Percentiles rank a stretch among this genome's conserved stretches.
phyloP scores from a whole-genome alignment of 352 stramenopile genomes.

The Phytophthora aleatoria region DNA sequence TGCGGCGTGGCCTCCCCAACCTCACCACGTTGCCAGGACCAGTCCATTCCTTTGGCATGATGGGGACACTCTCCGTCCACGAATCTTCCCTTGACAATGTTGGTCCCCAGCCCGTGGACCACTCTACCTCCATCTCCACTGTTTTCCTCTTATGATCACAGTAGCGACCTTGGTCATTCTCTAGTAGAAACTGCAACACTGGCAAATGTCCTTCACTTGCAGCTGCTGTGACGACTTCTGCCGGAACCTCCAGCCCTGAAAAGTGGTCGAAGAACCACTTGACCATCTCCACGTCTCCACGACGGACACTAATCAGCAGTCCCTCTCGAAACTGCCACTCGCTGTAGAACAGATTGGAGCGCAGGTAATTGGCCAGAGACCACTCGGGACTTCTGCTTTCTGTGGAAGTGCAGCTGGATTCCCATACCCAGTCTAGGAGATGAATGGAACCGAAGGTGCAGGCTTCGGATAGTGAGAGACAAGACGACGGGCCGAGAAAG shows the following conservation, averaged over 20 bases:
- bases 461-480: not conserved
- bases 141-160: not conserved
- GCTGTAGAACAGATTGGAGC: not conserved
- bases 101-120: too few species aligned
- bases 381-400: not conserved
- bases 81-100: not conserved
- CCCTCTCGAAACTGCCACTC: constrained; percentile 8
- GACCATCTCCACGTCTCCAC: constrained; percentile 1
- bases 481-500: constrained; percentile 3
- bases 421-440: constrained; percentile 2
- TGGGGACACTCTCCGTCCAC: constrained; percentile 7
- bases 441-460: not conserved
- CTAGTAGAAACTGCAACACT: constrained; percentile 5
- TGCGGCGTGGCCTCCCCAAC: constrained; percentile 8
- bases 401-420: constrained; percentile 2
- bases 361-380: constrained; percentile 3
- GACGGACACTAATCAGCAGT: not conserved
- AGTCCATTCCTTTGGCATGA: constrained; percentile 2
- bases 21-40: constrained; percentile 8
- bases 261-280: constrained; percentile 16
- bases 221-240: constrained; percentile 1
- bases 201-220: constrained; percentile 4
- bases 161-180: constrained; percentile 5
- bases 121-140: not conserved
- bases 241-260: not conserved